phyloP scores from a whole-genome alignment of 306 rosid species.

The Herpetospermum pedunculosum region DNA sequence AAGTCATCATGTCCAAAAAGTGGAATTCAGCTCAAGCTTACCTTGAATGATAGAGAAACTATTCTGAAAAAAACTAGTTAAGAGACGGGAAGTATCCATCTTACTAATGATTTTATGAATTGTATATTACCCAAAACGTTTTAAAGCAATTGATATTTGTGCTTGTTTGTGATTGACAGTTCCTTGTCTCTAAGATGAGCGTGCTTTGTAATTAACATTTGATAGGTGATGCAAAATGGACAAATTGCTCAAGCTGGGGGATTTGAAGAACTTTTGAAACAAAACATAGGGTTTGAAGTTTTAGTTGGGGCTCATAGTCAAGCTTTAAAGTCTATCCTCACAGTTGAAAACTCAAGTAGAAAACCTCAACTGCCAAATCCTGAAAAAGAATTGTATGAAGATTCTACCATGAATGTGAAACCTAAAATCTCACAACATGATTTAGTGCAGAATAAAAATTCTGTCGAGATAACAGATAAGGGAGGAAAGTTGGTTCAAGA shows the following conservation, averaged over 20 bases:
- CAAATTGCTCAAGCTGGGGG: constrained; percentile 75
- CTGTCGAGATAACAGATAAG: constrained; percentile 45
- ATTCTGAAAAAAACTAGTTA: neutral
- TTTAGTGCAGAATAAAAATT: constrained; percentile 36
- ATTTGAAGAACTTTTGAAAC: constrained; percentile 65
- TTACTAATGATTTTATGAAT: neutral
- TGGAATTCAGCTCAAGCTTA: neutral
- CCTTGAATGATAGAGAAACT: neutral
- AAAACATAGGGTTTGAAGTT: constrained; percentile 76
- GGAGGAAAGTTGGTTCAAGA: constrained; percentile 77
- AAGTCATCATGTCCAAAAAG: constrained; percentile 7
- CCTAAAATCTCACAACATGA: constrained; percentile 26
- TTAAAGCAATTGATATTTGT: neutral
- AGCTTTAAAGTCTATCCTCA: constrained; percentile 68
- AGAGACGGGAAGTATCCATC: neutral
- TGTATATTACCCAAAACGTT: neutral
- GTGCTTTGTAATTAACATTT: neutral
- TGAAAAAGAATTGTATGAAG: constrained; percentile 28
- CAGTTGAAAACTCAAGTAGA: constrained; percentile 48
- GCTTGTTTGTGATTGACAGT: neutral
- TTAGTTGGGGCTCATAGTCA: constrained; percentile 90
- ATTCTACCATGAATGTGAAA: constrained; percentile 27
- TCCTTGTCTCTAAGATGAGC: neutral
- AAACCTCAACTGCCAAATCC: constrained; percentile 21
- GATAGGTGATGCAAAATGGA: constrained; percentile 91